Evolutionary conservation across 257 asterid genomes (phyloP).

Genomic region (Euphrasia confusa): DNA sequence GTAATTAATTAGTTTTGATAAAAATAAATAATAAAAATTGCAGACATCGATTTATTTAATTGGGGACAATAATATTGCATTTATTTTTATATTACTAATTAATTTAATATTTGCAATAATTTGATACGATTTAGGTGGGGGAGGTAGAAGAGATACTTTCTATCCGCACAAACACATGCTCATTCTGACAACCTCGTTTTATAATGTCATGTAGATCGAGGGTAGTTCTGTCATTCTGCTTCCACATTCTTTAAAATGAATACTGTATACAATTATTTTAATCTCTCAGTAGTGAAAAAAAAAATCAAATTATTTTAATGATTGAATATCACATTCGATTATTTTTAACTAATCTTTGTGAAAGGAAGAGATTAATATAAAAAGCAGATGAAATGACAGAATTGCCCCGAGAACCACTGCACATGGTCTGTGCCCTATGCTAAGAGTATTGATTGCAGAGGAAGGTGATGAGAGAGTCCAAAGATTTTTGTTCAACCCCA

Average conservation of each 20-base stretch:
- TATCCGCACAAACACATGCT: constrained; percentile 15
- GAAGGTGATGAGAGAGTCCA: constrained; percentile 13
- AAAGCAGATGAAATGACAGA: constrained; percentile 11
- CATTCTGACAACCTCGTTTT: constrained; percentile 8
- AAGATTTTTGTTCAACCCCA: constrained; percentile 9
- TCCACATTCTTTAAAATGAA: too few species aligned
- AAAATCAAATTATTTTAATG: too few species aligned
- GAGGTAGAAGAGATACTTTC: constrained; percentile 17
- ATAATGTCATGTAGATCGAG: background rate
- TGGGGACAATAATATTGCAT: background rate
- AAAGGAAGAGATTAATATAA: too few species aligned
- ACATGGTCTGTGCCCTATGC: constrained; percentile 21
- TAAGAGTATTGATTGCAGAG: constrained; percentile 4
- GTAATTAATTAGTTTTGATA: background rate
- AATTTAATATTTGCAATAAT: constrained; percentile 6
- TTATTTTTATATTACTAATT: too few species aligned
- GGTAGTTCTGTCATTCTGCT: background rate
- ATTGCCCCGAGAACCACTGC: background rate
- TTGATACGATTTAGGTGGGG: constrained; percentile 15
- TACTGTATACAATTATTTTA: too few species aligned
- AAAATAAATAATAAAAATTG: too few species aligned
- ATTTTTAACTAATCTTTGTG: too few species aligned
- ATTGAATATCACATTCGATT: too few species aligned
- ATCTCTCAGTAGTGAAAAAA: too few species aligned
- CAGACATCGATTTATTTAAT: background rate